Evolutionary conservation across 805 yeast species (phyloP), one percentile per base, ranked within the genome.

Genomic region (Metschnikowia sp.): DNA sequence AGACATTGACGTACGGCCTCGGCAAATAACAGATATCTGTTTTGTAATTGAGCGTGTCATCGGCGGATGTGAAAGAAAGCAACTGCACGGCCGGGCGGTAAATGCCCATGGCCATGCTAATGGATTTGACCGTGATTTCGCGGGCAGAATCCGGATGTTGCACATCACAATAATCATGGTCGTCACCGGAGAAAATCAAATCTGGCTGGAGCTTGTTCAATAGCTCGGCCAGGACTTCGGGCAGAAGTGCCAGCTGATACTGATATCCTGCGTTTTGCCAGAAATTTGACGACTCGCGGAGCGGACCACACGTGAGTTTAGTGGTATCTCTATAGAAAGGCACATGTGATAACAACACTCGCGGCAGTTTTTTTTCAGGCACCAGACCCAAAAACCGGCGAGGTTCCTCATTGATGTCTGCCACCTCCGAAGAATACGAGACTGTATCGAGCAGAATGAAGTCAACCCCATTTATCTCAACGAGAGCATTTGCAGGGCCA

Each of bases 21-120:
- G 76, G 78, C 32, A 75, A 57, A 57, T 72, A 72, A 56, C 82
- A 77, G 26, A 76, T 59, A 18, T 65, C 56, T 15, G 77, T 74
- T n/a, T 59, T 55, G 55, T 68, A 74, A 32, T 44, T 31, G 35
- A 63, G 50, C 11, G 37, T 46, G 3, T 45, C 35, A 11, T 47
- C 50, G 11, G 28, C 44, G 6, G 39, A 40, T 2, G 48, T 36
- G 47, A 57, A 63, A 1, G 73, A 56, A 12, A 73, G 56, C 32
- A 73, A 53, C 50, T 73, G 77, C 8, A 72, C 70, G 1, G 75
- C 77, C 2, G 77, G 77, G 40, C 58, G 58, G 33, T 52, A 53
- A 32, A 69, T 67, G 10, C 75, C 75, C 66, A 69, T 70, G 36
- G 74, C 73, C 73, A 70, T 67, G 43, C 68, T 63, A 13, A 66